Evolutionary conservation across 495 filamentous ascomycete species (phyloP), one percentile per base, ranked within the genome.

Genomic region (Trichodelitschia bisporula): DNA sequence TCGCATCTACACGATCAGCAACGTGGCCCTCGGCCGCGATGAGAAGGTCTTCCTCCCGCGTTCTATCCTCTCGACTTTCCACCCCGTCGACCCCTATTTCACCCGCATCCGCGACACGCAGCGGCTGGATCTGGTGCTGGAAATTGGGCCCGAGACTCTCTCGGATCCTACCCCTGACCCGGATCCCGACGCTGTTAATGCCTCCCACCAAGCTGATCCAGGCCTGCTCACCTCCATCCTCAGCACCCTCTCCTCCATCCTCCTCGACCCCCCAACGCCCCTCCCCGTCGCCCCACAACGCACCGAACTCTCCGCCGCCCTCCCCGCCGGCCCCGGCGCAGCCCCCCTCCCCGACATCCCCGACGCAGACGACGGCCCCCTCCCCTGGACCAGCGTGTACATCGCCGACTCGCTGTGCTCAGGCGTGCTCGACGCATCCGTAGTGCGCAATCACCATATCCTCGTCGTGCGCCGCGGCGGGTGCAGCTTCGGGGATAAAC

Each of bases 41-140:
- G 86, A 97, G 53, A 79, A 72, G 43, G 66, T 93, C 32, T 77
- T 79, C 43, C 56, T 97, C 33, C 56, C 67, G n/a, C 62, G 73
- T 15, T 68, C 80, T 19, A 62, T 77, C 20, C 62, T 89, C 29
- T 66, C 69, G 36, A 69, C 72, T 30, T 63, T 72, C 29, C 61
- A 67, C 44, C 64, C 66, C 2, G 61, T 63, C 23, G 86, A 93
- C 51, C 75, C 79, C 9, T 64, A 78, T 24, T 93, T 93, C 44
- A 76, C 72, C 14, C 64, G 77, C 18, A 52, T 82, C 15, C 63
- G 72, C 28, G 79, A 92, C 49, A 50, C 62, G 15, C 50, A 69
- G 15, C 59, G 72, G 41, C 54, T 79, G 35, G 80, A 89, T 48
- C 49, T 92, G 19, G 61, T 70, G 44, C 41, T 72, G 45, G 63